These are phyloP conservation scores for Handroanthus guayacan DNA, from an alignment of 257 asterid species.

Conservation along the genomic window DNA sequence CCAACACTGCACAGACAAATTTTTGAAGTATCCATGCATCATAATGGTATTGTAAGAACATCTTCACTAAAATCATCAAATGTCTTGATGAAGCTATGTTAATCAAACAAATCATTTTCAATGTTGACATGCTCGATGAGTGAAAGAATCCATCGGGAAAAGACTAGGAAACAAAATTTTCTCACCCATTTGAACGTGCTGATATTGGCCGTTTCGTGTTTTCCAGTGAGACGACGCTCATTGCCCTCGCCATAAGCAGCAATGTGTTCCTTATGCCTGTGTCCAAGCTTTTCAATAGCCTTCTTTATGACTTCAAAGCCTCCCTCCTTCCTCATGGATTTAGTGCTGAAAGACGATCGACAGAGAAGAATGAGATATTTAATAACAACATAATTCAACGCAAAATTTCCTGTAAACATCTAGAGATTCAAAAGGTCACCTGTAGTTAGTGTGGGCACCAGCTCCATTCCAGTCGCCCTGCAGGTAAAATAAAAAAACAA, in stretches of 20 bases:
- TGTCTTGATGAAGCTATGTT: no score
- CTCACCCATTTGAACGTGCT: constrained; percentile 80
- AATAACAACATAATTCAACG: background rate
- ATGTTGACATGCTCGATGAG: background rate
- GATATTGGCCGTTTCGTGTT: constrained; percentile 85
- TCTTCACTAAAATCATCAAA: no score
- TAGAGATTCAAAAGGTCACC: constrained; percentile 41
- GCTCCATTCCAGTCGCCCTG: constrained; percentile 99
- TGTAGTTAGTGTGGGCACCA: constrained; percentile 93
- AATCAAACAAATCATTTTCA: no score
- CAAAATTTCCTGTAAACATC: background rate
- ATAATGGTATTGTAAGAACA: no score
- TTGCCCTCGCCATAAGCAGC: constrained; percentile 98
- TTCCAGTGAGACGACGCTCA: constrained; percentile 93
- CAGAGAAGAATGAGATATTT: background rate
- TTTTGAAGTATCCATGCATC: no score
- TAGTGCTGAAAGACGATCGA: constrained; percentile 59
- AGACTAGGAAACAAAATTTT: background rate
- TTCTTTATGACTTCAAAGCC: constrained; percentile 81
- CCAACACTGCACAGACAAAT: no score
- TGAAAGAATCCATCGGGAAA: background rate
- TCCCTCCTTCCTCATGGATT: constrained; percentile 84
- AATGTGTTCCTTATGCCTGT: constrained; percentile 87
- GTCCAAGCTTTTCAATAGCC: constrained; percentile 81
- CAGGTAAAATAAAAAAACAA: background rate